Evolutionary conservation across 306 rosid species (phyloP), one percentile per base, ranked within the genome.

Genomic region (Castanea sativa): DNA sequence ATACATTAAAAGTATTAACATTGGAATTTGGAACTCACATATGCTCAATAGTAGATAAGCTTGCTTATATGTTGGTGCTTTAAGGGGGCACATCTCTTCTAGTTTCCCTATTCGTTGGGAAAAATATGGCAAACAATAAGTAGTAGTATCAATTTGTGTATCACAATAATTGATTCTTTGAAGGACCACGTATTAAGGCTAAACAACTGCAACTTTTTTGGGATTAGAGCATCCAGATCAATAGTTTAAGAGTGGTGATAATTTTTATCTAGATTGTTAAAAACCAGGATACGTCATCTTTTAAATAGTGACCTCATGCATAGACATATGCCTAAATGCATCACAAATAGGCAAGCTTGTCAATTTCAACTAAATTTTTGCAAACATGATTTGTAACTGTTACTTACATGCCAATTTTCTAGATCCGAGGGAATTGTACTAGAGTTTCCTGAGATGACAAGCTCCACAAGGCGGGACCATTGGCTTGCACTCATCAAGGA

Each of bases 381-480:
- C 32, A 11, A 30, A 29, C 16, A 30, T 51, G 73, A 76, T 18
- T 76, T 29, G 63, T 20, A 12, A 67, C 14, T 4, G 4, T 18
- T 5, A 19, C 2, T 59, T 67, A 20, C n/a, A 20, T 32, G 29
- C 55, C 14, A 13, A 76, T 65, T 19, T 71, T 81, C 20, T 72
- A 89, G 90, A 82, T 78, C 77, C 32, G 92, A 86, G 67, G 87
- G 70, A 68, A 43, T 89, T 63, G 78, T 86, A 32, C 56, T 89
- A 18, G 99, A 93, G 93, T 93, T 96, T 84, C 99, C 98, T 5
- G 99, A 96, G 87, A 77, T 93, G 29, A 88, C 98, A 38, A 90
- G 98, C 79, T 96, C 96, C 69, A 91, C 98, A 41, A 96, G 98
- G 82, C 96, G 99, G 3, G 97, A 91, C 70, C 98, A 91, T 71